Base-by-base conservation (phyloP, 768 basidiomycete genomes). In the Mycena galericulata region DNA sequence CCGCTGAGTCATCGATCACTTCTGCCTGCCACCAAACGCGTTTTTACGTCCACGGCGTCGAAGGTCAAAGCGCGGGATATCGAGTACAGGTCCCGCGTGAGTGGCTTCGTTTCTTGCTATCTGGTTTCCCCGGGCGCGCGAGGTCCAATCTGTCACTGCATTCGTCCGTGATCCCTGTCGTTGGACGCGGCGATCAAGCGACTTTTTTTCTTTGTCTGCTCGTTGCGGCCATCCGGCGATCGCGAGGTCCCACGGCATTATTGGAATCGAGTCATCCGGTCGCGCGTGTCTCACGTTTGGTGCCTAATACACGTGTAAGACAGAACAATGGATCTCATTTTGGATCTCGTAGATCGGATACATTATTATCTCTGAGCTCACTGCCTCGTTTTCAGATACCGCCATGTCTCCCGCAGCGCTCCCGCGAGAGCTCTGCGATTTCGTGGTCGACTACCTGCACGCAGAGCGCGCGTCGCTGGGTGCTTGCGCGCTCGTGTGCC, bases 371-470 rank as follows among this genome's bases (percentile, higher is more conserved):
- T 32, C 10, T 22, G 36, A 29, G 22, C 45, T 54, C 41, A 26
- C 18, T 38, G 22, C 51, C 36, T 27, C 7, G 24, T 27, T 55
- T 61, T 11, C 59, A 59, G 43, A 55, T 55, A 55, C 34, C 5
- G 11, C 59, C 59, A 53, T 54, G 59, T 24, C 58, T 43, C 53
- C 27, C 54, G 14, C 41, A 22, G 11, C 18, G 4, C 47, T 58
- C 50, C 57, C 65, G 40, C 58, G 50, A 22, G 70, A 71, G 51
- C 70, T 71, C 41, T 63, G 56, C 49, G 70, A 71, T 40, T 40
- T 68, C 62, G 30, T 71, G 46, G 63, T 71, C 62, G 70, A 68
- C 59, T 65, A 55, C 34, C 43, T 68, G 29, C 62, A 64, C 41
- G 51, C 62, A 1, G 60, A 68, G 5, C 67, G 38, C 53, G n/a